Evolutionary conservation across 129 eudicot genomes (phyloP).

Genomic region (Logfia minima): DNA sequence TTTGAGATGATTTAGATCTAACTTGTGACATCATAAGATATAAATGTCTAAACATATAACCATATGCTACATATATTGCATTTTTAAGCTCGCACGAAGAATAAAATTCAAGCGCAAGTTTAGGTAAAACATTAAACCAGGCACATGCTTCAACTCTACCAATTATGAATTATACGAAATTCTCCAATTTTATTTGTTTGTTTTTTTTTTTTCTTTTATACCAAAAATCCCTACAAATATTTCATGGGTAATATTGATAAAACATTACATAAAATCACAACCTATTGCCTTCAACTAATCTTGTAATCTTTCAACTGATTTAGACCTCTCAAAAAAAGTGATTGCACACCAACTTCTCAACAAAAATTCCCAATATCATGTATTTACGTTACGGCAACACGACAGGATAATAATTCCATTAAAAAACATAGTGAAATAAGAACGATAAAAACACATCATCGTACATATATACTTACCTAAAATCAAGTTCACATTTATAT

Average conservation of each 20-base stretch:
- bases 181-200: neutral
- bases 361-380: neutral
- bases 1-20: too few species aligned
- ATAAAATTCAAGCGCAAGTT: neutral
- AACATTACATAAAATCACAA: neutral
- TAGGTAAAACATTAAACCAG: neutral
- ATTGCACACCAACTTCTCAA: neutral
- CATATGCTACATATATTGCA: neutral
- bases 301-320: neutral
- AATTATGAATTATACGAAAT: neutral
- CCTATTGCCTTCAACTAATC: neutral
- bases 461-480: too few species aligned
- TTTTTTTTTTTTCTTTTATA: neutral
- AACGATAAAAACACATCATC: too few species aligned
- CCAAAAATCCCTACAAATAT: neutral
- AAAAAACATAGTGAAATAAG: too few species aligned
- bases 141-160: neutral
- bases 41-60: neutral
- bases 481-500: too few species aligned
- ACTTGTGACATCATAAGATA: neutral
- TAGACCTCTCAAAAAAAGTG: neutral
- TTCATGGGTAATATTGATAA: neutral
- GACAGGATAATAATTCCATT: neutral
- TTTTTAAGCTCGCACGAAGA: neutral
- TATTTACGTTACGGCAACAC: neutral